These are phyloP conservation scores for Gymnopus androsaceus DNA, from an alignment of 1,284 basidiomycete genomes.

Conservation along the genomic window DNA sequence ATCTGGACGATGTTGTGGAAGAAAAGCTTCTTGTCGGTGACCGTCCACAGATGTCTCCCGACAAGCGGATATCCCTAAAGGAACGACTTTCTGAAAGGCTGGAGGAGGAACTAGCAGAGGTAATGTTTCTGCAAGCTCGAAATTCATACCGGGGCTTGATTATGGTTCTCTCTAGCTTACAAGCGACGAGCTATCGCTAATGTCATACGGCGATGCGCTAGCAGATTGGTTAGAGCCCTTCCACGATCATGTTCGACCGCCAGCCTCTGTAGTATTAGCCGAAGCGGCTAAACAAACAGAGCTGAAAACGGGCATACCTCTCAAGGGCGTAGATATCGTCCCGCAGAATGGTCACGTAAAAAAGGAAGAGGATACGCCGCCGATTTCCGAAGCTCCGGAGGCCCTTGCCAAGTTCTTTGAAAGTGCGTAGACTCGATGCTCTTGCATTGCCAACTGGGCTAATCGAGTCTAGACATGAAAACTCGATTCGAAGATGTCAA, in stretches of 20 bases:
- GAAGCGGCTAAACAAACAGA: constrained; percentile 72
- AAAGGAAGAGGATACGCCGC: constrained; percentile 70
- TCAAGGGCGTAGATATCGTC: constrained; percentile 59
- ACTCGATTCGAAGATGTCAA: constrained; percentile 49
- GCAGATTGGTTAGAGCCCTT: constrained; percentile 76
- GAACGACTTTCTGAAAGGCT: constrained; percentile 55
- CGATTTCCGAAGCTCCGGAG: constrained; percentile 60
- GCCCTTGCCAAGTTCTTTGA: constrained; percentile 62
- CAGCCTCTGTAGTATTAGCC: constrained; percentile 65
- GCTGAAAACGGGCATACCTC: constrained; percentile 65
- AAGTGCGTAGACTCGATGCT: constrained; percentile 36
- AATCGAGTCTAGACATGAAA: constrained; percentile 47
- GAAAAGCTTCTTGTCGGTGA: constrained; percentile 78
- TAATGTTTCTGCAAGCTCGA: constrained; percentile 27
- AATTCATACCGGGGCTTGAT: constrained; percentile 1
- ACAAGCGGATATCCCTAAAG: constrained; percentile 51
- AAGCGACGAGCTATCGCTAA: constrained; percentile 54
- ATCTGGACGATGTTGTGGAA: constrained; percentile 74
- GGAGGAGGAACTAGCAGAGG: constrained; percentile 59
- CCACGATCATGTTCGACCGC: constrained; percentile 70
- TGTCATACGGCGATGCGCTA: constrained; percentile 60
- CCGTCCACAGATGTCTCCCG: constrained; percentile 65
- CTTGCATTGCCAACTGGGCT: background rate
- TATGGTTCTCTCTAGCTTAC: constrained; percentile 54
- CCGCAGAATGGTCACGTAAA: constrained; percentile 37